Percentiles rank a stretch among this genome's conserved stretches.
These are phyloP conservation scores for Globisporangium uncinulatum DNA, from an alignment of 352 stramenopile genomes.

Conservation along the genomic window DNA sequence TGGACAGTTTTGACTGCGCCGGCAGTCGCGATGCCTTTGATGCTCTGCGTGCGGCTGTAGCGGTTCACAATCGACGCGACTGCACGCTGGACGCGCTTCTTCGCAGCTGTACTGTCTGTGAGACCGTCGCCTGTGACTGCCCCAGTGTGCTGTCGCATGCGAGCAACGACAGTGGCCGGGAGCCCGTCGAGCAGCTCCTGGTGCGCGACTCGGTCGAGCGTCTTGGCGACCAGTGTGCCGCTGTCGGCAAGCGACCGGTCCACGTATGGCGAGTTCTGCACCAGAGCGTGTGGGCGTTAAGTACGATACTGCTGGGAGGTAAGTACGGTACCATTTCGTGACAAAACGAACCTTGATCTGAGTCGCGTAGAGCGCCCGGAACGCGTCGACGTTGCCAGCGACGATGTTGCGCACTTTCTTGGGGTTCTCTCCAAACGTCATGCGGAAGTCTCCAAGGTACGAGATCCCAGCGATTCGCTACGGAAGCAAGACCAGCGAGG, in stretches of 20 bases:
- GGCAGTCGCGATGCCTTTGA: constrained; percentile 85
- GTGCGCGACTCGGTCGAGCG: constrained; percentile 22
- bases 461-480: constrained; percentile 88
- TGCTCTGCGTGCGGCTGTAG: constrained; percentile 86
- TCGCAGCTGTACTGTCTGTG: constrained; percentile 27
- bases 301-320: no score
- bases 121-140: constrained; percentile 14
- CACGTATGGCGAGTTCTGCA: constrained; percentile 64
- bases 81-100: constrained; percentile 60
- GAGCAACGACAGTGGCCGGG: constrained; percentile 38
- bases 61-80: constrained; percentile 68
- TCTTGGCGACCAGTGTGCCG: constrained; percentile 47
- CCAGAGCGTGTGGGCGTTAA: neutral
- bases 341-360: constrained; percentile 53
- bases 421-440: constrained; percentile 88
- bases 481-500: no score
- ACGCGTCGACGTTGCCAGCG: constrained; percentile 70
- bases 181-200: constrained; percentile 45
- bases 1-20: constrained; percentile 72
- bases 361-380: constrained; percentile 65
- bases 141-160: constrained; percentile 26
- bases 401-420: constrained; percentile 91
- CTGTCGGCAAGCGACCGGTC: constrained; percentile 36
- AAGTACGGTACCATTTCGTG: no score
- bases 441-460: constrained; percentile 87